These are phyloP conservation scores for Meira miltonrushii DNA, from an alignment of 1,284 basidiomycete genomes.

Conservation along the genomic window DNA sequence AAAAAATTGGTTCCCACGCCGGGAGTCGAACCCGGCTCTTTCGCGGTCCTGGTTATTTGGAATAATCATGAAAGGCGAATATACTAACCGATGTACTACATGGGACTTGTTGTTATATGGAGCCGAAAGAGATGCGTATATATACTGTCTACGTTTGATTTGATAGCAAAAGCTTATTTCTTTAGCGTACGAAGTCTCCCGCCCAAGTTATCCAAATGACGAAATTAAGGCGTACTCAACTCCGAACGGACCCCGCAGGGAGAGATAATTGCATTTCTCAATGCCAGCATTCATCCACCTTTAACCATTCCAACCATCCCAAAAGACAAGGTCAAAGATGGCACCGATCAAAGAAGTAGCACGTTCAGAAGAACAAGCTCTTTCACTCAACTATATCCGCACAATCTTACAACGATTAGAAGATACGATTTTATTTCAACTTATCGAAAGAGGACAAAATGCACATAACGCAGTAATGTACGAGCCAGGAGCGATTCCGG, in stretches of 20 bases:
- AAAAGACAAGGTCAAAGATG: constrained; percentile 2
- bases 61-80: too few species aligned
- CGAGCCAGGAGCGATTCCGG: constrained; percentile 67
- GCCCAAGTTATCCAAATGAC: too few species aligned
- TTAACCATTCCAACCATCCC: not conserved
- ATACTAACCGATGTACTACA: too few species aligned
- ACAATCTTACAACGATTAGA: constrained; percentile 82
- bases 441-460: constrained; percentile 93
- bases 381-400: constrained; percentile 79
- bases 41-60: too few species aligned
- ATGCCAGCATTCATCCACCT: too few species aligned
- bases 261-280: not conserved
- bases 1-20: constrained; percentile 1
- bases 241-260: too few species aligned
- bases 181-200: too few species aligned
- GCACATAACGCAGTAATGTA: constrained; percentile 91
- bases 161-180: too few species aligned
- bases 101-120: too few species aligned
- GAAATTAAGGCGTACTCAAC: too few species aligned
- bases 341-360: constrained; percentile 7
- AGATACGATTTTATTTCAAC: constrained; percentile 93
- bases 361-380: constrained; percentile 53
- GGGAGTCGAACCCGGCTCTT: constrained; percentile 1
- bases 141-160: too few species aligned
- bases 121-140: too few species aligned